A percentile compares a stretch with the other conserved stretches of the same genome.
Conservation (phyloP, 345 rosid genomes). For the Chamaenerion angustifolium region DNA sequence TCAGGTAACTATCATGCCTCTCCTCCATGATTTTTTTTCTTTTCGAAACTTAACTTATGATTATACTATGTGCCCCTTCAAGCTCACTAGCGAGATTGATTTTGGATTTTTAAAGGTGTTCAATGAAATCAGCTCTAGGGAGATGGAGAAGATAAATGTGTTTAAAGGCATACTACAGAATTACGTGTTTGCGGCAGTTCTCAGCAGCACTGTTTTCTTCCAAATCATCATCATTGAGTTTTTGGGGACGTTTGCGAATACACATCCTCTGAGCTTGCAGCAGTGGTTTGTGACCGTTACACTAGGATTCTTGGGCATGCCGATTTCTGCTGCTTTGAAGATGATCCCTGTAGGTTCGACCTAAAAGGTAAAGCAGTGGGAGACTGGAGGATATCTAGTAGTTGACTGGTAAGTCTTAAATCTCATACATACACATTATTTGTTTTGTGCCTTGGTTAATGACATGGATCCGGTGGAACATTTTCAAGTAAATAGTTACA, state of each 20-base stretch:
- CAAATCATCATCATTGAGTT: constrained; percentile 57
- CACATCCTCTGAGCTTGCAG: constrained; percentile 46
- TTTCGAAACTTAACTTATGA: neutral
- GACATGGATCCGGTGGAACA: too few relatives aligned
- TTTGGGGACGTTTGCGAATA: constrained; percentile 59
- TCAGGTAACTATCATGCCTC: constrained; percentile 39
- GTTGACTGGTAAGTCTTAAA: too few relatives aligned
- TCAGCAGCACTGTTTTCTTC: constrained; percentile 43
- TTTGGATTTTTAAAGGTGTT: constrained; percentile 26
- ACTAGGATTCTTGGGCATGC: constrained; percentile 93
- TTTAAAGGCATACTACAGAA: constrained; percentile 55
- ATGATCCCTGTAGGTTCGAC: constrained; percentile 47
- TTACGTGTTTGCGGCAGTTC: constrained; percentile 44
- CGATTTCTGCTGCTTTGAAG: constrained; percentile 72
- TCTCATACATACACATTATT: too few relatives aligned
- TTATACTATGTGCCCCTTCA: too few relatives aligned
- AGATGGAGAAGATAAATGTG: constrained; percentile 63
- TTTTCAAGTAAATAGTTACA: too few relatives aligned
- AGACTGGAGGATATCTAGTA: too few relatives aligned
- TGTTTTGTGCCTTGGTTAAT: too few relatives aligned
- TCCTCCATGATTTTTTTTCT: neutral
- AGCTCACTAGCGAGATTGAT: neutral
- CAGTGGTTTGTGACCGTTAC: constrained; percentile 68
- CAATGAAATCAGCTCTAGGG: constrained; percentile 71
- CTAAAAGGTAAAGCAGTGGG: constrained; percentile 4